Base-by-base conservation (phyloP, 805 yeast species). In the Jamesozyma jinghongensis region DNA sequence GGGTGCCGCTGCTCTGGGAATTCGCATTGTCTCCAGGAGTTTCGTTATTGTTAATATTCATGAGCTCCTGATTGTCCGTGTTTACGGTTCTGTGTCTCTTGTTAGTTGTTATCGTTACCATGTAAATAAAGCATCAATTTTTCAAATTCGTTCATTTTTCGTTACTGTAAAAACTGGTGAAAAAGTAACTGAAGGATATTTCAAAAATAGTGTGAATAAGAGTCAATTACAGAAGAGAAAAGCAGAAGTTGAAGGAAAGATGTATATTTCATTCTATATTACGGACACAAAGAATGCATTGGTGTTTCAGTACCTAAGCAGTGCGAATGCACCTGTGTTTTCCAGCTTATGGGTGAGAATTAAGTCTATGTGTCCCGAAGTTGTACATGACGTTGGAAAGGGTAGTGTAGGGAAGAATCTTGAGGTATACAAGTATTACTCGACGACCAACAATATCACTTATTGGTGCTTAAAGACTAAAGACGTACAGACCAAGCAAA, bases 201-300 rank as follows among this genome's bases (percentile, higher is more conserved):
- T n/a, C 16, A 30, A 17, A 12, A n/a, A 8, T 30, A 14, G 20
- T 33, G n/a, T n/a, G n/a, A n/a, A n/a, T n/a, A n/a, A n/a, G n/a
- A n/a, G n/a, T n/a, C 20, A 34, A 20, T 29, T 13, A 13, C 13
- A 20, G 37, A 3, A 28, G 11, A 20, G 36, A 8, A 10, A 17
- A 14, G 12, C 13, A 40, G 18, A 13, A n/a, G 6, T n/a, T 14
- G 18, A 18, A 32, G 19, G 19, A 26, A 25, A 13, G 14, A 59
- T 59, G 63, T 52, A 48, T 35, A 43, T 56, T 13, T 49, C 61
- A n/a, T 49, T 55, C 32, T 59, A 55, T 40, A 55, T 59, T 19
- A 56, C 61, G 2, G 58, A 54, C 41, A 29, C 47, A 4, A 48
- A 45, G 38, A 47, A 56, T 36, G 40, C 45, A 4, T 34, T 56